phyloP scores from a whole-genome alignment of 306 rosid genomes.

The Cucurbita pepo region DNA sequence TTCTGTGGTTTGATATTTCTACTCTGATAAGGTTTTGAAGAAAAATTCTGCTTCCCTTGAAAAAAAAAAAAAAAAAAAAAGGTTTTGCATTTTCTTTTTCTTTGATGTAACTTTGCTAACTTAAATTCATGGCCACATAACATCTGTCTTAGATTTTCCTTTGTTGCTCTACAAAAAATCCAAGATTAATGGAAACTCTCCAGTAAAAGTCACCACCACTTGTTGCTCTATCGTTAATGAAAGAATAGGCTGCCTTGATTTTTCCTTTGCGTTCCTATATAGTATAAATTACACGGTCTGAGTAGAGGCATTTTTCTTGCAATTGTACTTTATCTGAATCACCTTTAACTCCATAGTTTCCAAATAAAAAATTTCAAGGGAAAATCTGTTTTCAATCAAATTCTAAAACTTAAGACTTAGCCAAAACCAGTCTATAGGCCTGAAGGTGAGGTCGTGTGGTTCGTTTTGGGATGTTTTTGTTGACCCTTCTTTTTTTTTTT shows the following conservation, averaged over 20 bases:
- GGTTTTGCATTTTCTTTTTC: neutral
- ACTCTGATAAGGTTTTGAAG: neutral
- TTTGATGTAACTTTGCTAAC: neutral
- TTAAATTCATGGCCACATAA: neutral
- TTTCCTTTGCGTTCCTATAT: neutral
- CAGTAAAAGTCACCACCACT: neutral
- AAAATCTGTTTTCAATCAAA: neutral
- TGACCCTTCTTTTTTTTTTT: neutral
- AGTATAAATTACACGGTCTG: neutral
- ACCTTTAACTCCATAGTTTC: neutral
- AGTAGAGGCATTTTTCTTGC: neutral
- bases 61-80: no score
- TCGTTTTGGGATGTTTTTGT: neutral
- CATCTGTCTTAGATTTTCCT: neutral
- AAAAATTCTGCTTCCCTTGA: neutral
- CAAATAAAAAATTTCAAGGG: neutral
- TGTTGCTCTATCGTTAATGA: neutral
- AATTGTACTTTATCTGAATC: neutral
- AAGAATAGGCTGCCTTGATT: neutral
- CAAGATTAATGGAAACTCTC: neutral
- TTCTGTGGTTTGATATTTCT: neutral
- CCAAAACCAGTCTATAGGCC: neutral
- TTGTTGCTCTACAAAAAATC: neutral
- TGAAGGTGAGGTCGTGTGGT: neutral
- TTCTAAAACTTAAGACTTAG: neutral